Percentiles rank a stretch among this genome's conserved stretches.
These are phyloP conservation scores for Effrenium voratum DNA, from an alignment of 73 alveolate genomes.

Conservation along the genomic window DNA sequence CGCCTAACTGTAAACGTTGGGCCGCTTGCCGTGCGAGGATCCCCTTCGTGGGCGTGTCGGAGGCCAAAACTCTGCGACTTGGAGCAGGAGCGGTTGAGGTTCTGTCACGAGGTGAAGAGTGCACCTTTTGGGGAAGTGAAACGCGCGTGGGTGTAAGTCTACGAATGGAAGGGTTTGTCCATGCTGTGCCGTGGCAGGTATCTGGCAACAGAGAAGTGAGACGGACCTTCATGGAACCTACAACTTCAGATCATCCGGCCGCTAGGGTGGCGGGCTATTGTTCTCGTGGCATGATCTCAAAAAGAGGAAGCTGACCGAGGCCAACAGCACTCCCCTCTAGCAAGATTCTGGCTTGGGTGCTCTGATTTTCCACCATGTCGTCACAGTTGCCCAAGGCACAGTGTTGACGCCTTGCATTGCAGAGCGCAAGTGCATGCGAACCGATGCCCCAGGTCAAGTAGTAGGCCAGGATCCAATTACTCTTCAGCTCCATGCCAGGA, in stretches of 20 bases:
- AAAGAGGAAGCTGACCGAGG: too few relatives aligned
- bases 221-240: conserved; percentile 69
- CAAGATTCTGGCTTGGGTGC: too few relatives aligned
- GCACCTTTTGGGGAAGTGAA: background rate
- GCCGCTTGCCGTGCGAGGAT: background rate
- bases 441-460: too few relatives aligned
- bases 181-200: background rate
- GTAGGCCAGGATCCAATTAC: too few relatives aligned
- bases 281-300: too few relatives aligned
- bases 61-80: conserved; percentile 78
- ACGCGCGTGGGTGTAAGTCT: background rate
- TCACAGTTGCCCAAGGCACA: too few relatives aligned
- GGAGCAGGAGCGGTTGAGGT: conserved; percentile 38
- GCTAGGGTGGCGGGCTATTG: too few relatives aligned
- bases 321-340: too few relatives aligned
- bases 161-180: background rate
- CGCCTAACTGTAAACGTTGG: background rate
- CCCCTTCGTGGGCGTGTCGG: conserved; percentile 70
- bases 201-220: conserved; percentile 81
- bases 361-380: too few relatives aligned
- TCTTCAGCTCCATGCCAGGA: too few relatives aligned
- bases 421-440: too few relatives aligned
- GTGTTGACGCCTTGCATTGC: too few relatives aligned
- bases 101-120: background rate
- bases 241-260: conserved; percentile 46